A percentile compares a stretch with the other conserved stretches of the same genome.
phyloP scores from a whole-genome alignment of 2,329 filamentous ascomycete species.

The Alternaria ethzedia region DNA sequence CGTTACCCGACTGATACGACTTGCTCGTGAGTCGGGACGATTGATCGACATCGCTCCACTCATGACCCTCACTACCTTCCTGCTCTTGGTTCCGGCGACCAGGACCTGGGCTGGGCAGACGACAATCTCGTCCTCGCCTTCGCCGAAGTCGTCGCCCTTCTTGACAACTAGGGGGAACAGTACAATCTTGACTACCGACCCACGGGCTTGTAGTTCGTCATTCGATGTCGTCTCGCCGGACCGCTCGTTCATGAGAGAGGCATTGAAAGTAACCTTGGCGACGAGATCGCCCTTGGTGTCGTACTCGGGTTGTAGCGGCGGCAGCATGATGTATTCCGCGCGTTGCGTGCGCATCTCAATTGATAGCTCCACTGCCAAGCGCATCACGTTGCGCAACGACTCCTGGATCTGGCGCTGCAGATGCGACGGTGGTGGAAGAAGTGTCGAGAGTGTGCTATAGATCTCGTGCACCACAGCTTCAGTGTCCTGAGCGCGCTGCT shows the following conservation, averaged over 20 bases:
- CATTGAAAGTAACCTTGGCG: slow-evolving; percentile 89
- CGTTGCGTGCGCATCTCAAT: slow-evolving; percentile 98
- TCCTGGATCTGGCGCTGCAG: slow-evolving; percentile 81
- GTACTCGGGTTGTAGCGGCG: slow-evolving; percentile 92
- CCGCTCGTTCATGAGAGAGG: slow-evolving; percentile 92
- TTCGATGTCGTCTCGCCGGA: slow-evolving; percentile 74
- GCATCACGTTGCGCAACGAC: slow-evolving; percentile 85
- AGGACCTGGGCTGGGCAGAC: slow-evolving; percentile 95
- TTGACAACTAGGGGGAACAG: slow-evolving; percentile 97
- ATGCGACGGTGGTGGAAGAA: slow-evolving; percentile 85
- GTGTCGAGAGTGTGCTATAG: slow-evolving; percentile 79
- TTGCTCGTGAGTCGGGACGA: slow-evolving; percentile 28
- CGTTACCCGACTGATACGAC: slow-evolving; percentile 33
- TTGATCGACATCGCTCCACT: slow-evolving; percentile 59
- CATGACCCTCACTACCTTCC: slow-evolving; percentile 58
- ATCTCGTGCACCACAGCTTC: slow-evolving; percentile 95
- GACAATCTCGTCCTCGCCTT: slow-evolving; percentile 92
- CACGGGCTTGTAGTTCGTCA: slow-evolving; percentile 77
- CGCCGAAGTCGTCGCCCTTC: slow-evolving; percentile 86
- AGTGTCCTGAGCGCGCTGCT: slow-evolving; percentile 86
- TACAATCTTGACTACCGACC: slow-evolving; percentile 84
- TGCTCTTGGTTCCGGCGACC: slow-evolving; percentile 62
- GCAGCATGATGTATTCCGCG: slow-evolving; percentile 98
- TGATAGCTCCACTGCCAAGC: slow-evolving; percentile 85
- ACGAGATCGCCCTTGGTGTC: slow-evolving; percentile 89